Base-by-base conservation (phyloP, 225 moss, liverwort and hornwort species). In the Ulota crispa region DNA sequence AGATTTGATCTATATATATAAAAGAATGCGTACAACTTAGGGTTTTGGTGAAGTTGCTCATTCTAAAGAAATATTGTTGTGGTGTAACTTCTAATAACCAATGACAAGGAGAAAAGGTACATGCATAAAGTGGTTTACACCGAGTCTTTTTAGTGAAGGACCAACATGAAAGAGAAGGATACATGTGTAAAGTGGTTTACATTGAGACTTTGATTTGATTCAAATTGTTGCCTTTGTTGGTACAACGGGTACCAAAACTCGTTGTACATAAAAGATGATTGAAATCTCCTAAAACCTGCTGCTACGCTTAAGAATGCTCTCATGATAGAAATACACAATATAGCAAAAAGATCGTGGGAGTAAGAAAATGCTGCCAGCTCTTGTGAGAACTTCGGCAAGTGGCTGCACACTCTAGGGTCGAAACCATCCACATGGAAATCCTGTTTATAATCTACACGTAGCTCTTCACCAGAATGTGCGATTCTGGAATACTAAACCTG, bases 401-500 rank as follows among this genome's bases (percentile, higher is more conserved):
- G 27, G 24, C 23, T 27, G 57, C 41, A 30, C 27, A 62, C 6
- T 68, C 54, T n/a, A 75, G 23, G 52, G 52, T 62, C 5, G n/a
- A 50, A 76, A 31, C 31, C 7, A 62, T 47, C 71, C 54, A 66
- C 66, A 61, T 32, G 72, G 66, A 19, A 68, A 83, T 65, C 70
- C 41, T 60, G 28, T 42, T 32, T 50, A 57, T 41, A 80, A 75
- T 86, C 76, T 70, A 81, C 68, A 81, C n/a, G 32, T 54, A 76
- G 72, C 32, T 65, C 50, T 41, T 37, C 53, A 88, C 64, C 78
- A 74, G 65, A 54, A 79, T 84, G 64, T 42, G 75, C 45, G 81
- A 78, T 78, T 81, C 28, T 73, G 76, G 63, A 62, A 61, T 43
- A 9, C 39, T 41, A 77, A 75, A 69, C 61, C 68, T 84, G 54